phyloP scores from a whole-genome alignment of 2,329 filamentous ascomycete species.

The Fusarium scirpi region DNA sequence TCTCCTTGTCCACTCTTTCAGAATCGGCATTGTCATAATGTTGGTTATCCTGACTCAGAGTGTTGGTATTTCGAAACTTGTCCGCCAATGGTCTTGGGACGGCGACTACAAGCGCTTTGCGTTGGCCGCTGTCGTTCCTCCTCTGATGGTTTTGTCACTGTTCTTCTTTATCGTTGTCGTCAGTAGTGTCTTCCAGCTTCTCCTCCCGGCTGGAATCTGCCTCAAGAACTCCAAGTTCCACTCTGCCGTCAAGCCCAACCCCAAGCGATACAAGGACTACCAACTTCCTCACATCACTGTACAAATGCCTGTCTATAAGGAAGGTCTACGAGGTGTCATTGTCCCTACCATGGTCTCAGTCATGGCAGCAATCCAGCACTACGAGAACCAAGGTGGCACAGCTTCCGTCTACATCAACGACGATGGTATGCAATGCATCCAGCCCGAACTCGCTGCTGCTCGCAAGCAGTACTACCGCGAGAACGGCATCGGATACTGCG shows the following conservation, averaged over 20 bases:
- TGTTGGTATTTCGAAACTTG: slow-evolving; percentile 43
- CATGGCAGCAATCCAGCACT: slow-evolving; percentile 69
- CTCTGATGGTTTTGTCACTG: slow-evolving; percentile 34
- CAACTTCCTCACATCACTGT: slow-evolving; percentile 58
- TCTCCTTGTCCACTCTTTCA: slow-evolving; percentile 41
- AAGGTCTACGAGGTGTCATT: slow-evolving; percentile 56
- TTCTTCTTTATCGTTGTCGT: slow-evolving; percentile 48
- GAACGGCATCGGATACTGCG: slow-evolving; percentile 68
- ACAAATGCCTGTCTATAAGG: slow-evolving; percentile 61
- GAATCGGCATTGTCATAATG: slow-evolving; percentile 46
- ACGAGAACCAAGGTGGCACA: slow-evolving; percentile 72
- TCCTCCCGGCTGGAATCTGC: slow-evolving; percentile 44
- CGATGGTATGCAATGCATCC: slow-evolving; percentile 73
- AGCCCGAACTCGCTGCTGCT: slow-evolving; percentile 59
- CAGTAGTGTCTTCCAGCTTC: slow-evolving; percentile 42
- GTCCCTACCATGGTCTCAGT: slow-evolving; percentile 67
- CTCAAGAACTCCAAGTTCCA: slow-evolving; percentile 45
- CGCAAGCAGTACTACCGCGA: slow-evolving; percentile 68
- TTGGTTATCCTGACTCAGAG: slow-evolving; percentile 44
- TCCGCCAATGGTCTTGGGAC: slow-evolving; percentile 41
- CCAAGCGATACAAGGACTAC: slow-evolving; percentile 50
- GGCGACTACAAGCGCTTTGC: slow-evolving; percentile 37
- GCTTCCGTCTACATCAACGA: slow-evolving; percentile 78
- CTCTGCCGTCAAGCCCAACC: slow-evolving; percentile 47
- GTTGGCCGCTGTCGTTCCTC: slow-evolving; percentile 36